Base-by-base conservation (phyloP, 2,329 filamentous ascomycete species). In the Epicoccum sorghinum region DNA sequence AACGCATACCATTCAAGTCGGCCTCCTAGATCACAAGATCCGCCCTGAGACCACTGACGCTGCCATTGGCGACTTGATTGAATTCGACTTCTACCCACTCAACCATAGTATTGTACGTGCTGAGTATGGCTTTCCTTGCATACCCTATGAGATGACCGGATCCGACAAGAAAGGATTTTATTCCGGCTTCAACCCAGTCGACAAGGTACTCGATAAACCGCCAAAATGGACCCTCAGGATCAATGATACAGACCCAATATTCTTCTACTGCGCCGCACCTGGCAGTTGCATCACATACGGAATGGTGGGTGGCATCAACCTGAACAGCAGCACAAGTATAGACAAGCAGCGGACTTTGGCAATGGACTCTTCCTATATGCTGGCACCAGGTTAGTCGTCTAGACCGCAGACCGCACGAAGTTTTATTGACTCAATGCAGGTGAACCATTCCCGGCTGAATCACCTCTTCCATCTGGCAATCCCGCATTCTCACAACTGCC, bases 221-320 rank as follows among this genome's bases (percentile, higher is more conserved):
- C 69, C 70, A 10, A 70, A 61, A 47, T 73, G 60, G 44, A 52
- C 32, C 9, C 39, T 75, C 29, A 44, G 32, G 1, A 58, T 76
- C 48, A 73, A 74, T 47, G 65, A 72, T 49, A 67, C 68, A 1
- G 35, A 60, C 1, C 73, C 74, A 2, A 66, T 75, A 1, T 75
- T 70, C 54, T 76, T 73, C 65, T 76, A 76, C 61, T 75, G 72
- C 55, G 66, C 86, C 0, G 87, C 88, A 0, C 81, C 84, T 0
- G 82, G 79, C 1, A 88, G 86, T 4, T 93, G 90, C 67, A 79
- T 82, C 8, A 72, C 76, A 2, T 83, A 86, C 46, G 82, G 84
- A 33, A 93, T 93, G 89, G 82, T 93, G 14, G 89, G 89, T 4
- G 87, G 85, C 1, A 87, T 93, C 61, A 93, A 93, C 66, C 82